These are phyloP conservation scores for Pterocarpus santalinus DNA, from an alignment of 306 rosid species.

Conservation along the genomic window DNA sequence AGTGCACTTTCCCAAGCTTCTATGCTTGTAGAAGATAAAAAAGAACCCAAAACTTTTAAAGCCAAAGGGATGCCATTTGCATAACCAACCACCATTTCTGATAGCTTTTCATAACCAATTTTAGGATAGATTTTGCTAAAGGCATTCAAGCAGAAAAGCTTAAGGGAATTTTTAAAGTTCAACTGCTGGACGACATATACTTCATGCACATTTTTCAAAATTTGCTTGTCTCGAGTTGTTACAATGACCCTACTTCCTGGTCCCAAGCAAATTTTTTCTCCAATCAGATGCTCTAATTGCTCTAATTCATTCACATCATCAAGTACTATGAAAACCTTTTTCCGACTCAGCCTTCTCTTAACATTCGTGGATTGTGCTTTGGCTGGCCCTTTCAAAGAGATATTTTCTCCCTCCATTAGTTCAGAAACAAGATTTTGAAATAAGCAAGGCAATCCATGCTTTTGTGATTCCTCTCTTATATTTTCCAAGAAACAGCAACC, in stretches of 20 bases:
- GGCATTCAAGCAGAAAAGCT: conserved; percentile 45
- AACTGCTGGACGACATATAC: conserved; percentile 38
- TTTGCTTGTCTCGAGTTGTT: conserved; percentile 46
- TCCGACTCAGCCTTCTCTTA: conserved; percentile 9
- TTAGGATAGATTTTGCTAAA: conserved; percentile 31
- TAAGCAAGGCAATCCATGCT: not conserved
- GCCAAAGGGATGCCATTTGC: conserved; percentile 28
- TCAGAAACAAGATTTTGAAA: conserved; percentile 33
- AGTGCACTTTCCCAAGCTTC: no score
- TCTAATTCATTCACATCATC: conserved; percentile 36
- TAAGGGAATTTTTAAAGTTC: conserved; percentile 39
- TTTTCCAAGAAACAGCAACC: conserved; percentile 36
- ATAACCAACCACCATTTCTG: not conserved
- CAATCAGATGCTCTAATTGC: conserved; percentile 8
- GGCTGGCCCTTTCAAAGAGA: not conserved
- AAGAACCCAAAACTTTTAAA: conserved; percentile 40
- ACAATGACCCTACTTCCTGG: conserved; percentile 40
- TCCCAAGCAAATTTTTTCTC: not conserved
- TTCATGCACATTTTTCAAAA: conserved; percentile 1
- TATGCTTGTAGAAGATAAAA: not conserved
- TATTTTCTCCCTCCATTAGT: not conserved
- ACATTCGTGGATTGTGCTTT: not conserved
- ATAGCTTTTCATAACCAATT: conserved; percentile 38
- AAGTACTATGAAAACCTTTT: not conserved
- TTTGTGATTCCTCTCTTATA: conserved; percentile 31